phyloP scores from a whole-genome alignment of 768 basidiomycete species.

The Macrocybe gigantea region DNA sequence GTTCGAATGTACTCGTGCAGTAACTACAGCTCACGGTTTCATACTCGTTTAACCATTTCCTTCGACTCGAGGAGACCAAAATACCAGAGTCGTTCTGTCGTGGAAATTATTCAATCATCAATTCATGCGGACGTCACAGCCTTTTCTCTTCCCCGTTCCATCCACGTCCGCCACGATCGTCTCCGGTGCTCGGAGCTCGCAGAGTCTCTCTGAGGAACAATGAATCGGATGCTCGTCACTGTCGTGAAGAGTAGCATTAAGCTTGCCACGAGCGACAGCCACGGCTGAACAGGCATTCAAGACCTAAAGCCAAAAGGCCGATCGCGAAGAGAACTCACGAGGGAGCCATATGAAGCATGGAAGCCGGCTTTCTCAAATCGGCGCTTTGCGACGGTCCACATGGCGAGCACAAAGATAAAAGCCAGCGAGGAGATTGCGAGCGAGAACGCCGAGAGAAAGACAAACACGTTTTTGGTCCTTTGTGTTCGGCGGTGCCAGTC shows the following conservation, averaged over 20 bases:
- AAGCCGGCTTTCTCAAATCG: slow-evolving; percentile 27
- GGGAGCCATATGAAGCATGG: slow-evolving; percentile 26
- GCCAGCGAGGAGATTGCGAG: slow-evolving; percentile 23
- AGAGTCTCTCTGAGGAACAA: too few species aligned
- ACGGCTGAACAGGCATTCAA: slow-evolving; percentile 17
- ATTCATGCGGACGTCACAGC: too few species aligned
- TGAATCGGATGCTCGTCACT: too few species aligned
- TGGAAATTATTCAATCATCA: too few species aligned
- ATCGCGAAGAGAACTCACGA: slow-evolving; percentile 19
- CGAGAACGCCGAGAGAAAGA: slow-evolving; percentile 19
- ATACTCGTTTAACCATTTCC: too few species aligned
- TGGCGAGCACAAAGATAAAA: slow-evolving; percentile 32
- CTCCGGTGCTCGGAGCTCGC: too few species aligned
- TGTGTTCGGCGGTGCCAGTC: slow-evolving; percentile 14
- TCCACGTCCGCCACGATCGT: too few species aligned
- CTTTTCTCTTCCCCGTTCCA: too few species aligned
- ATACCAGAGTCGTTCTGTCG: too few species aligned
- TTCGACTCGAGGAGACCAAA: too few species aligned
- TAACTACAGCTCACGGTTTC: too few species aligned
- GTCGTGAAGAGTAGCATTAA: slow-evolving; percentile 16
- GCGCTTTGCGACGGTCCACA: slow-evolving; percentile 24
- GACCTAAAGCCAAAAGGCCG: not conserved
- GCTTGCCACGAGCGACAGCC: slow-evolving; percentile 28
- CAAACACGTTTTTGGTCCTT: slow-evolving; percentile 21
- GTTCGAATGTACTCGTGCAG: too few species aligned